phyloP scores from a whole-genome alignment of 176 grass and related monocot genomes.

The Alopecurus myosuroides region DNA sequence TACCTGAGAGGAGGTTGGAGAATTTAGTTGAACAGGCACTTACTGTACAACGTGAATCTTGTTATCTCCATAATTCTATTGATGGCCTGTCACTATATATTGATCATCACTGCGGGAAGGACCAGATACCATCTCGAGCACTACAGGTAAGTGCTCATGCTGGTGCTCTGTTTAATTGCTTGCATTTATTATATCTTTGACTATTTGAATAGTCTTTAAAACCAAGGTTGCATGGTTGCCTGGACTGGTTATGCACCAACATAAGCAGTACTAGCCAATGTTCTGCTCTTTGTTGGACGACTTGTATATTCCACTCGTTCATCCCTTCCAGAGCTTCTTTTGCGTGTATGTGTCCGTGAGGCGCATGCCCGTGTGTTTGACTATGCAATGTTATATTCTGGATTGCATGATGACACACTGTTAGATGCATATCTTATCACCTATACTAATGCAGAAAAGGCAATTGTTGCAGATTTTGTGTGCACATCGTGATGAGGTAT shows the following conservation, averaged over 20 bases:
- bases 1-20: slow-evolving; percentile 84
- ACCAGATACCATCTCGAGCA: slow-evolving; percentile 71
- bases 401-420: neutral
- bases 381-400: neutral
- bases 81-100: slow-evolving; percentile 75
- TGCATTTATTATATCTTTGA: neutral
- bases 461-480: slow-evolving; percentile 51
- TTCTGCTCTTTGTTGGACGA: neutral
- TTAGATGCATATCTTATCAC: slow-evolving; percentile 10
- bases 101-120: slow-evolving; percentile 83
- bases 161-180: neutral
- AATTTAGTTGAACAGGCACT: slow-evolving; percentile 92
- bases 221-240: slow-evolving; percentile 3
- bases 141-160: slow-evolving; percentile 45
- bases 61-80: slow-evolving; percentile 87
- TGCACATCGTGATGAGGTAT: slow-evolving; percentile 81
- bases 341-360: neutral
- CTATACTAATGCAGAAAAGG: slow-evolving; percentile 11
- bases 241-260: neutral
- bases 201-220: neutral
- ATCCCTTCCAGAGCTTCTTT: neutral
- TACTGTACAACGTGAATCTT: slow-evolving; percentile 64
- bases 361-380: neutral
- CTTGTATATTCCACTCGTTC: neutral
- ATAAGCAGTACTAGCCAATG: slow-evolving; percentile 15